Conservation (phyloP, 805 yeast genomes). For the Saccharomyces mikatae region DNA sequence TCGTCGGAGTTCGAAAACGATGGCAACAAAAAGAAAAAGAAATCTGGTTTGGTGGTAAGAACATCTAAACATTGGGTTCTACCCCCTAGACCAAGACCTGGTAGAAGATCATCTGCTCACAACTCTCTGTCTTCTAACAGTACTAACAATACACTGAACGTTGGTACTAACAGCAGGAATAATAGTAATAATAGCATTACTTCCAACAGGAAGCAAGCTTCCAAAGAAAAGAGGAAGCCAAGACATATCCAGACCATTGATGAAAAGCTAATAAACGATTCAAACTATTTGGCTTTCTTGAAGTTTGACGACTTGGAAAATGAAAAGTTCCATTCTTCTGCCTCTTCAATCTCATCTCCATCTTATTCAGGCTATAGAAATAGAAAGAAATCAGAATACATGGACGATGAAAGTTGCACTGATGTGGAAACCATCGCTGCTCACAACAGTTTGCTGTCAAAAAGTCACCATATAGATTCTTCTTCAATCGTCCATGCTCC, state of each 20-base stretch:
- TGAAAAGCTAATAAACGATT: background rate
- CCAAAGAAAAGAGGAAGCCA: background rate
- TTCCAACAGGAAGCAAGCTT: slow-evolving; percentile 1
- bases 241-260: background rate
- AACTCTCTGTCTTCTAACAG: slow-evolving; percentile 5
- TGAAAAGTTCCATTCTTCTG: background rate
- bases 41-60: slow-evolving; percentile 21
- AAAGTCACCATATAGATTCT: background rate
- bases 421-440: background rate
- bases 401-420: background rate
- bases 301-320: slow-evolving; percentile 5
- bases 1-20: background rate
- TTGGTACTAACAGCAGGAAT: background rate
- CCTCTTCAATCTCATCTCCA: background rate
- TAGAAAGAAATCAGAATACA: background rate
- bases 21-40: background rate
- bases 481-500: background rate
- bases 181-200: slow-evolving; percentile 1
- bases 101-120: slow-evolving; percentile 40
- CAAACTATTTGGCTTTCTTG: slow-evolving; percentile 4
- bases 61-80: slow-evolving; percentile 77
- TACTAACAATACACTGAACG: background rate
- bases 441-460: background rate
- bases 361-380: background rate
- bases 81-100: slow-evolving; percentile 79